Evolutionary conservation across 225 moss, liverwort and hornwort genomes (phyloP), one percentile per base, ranked within the genome.

Genomic region (Takakia lepidozioides): DNA sequence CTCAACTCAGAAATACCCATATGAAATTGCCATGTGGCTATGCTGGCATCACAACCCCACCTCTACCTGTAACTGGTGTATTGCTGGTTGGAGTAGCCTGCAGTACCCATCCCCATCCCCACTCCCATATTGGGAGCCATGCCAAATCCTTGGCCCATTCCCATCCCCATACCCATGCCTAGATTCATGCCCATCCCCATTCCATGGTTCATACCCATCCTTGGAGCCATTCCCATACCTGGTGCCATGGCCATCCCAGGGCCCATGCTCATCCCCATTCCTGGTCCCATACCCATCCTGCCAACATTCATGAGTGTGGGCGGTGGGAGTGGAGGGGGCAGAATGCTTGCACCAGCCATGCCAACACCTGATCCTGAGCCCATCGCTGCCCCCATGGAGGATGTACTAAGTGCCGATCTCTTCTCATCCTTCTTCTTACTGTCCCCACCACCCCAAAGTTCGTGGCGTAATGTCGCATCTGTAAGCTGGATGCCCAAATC

Each of bases 401-500:
- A 56, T 1, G 66, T 46, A 24, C 62, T 70, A 0, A 85, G 64
- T 57, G 47, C 50, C 0, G 51, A 48, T 45, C 79, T 88, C 59
- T 88, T 88, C 36, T 88, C 83, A 28, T 59, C 69, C 39, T 80
- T 75, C 38, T 83, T 86, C 29, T 88, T 83, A 56, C 71, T 76
- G 14, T 83, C 86, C 46, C 76, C 58, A 37, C 79, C 29, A 5
- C 48, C 79, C 79, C 79, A 79, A 8, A 80, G 64, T 51, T 80
- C 79, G 54, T 80, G 74, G 52, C 74, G 81, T 35, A 93, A 73
- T 0, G 85, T 68, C 1, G 85, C 81, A 49, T 93, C 93, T 32
- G 88, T 93, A 51, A 98, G 55, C 43, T 98, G 91, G 46, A 98
- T 91, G 51, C 98, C 98, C 23, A 98, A 60, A 43, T 91, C 98